Evolutionary conservation across 2,329 filamentous ascomycete genomes (phyloP), one percentile per base, ranked within the genome.

Genomic region (Penicillium sp.): DNA sequence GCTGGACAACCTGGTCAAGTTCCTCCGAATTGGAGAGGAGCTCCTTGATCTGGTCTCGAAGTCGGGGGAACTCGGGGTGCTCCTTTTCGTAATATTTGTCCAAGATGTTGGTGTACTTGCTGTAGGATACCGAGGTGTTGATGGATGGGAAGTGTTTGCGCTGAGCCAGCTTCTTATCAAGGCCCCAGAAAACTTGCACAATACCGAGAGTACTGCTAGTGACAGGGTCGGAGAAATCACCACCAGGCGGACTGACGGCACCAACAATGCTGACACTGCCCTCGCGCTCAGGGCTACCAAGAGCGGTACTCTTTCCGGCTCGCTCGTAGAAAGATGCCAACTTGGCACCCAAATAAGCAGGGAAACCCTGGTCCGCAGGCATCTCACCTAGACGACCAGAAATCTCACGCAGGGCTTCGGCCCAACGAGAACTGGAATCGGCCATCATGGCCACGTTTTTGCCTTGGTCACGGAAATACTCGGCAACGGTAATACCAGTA

Each of bases 341-440:
- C 81, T 99, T 99, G 64, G 94, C 91, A 78, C 91, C 87, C 55
- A 99, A 84, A 74, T 99, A 99, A 52, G 94, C 94, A 47, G 94
- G 94, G 87, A 97, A 99, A 85, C 94, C 94, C 77, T 99, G 94
- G 76, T 99, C 94, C 75, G 94, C 94, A 78, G 94, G 94, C 94
- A 99, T 99, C 77, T 99, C 94, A 82, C 94, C 94, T 60, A 99
- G 82, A 83, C 94, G 94, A 82, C 94, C 94, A 33, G 94, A 99
- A 74, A 99, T 87, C 76, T 99, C 94, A 89, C 94, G 91, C 73
- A 99, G 84, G 71, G 94, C 94, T 80, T 99, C 94, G 62, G 94
- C 94, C 94, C 94, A 99, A 64, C 94, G 91, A 54, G 94, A 99
- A 52, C 93, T 89, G 16, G 94, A 97, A 77, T 99, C 94, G 62